phyloP scores from a whole-genome alignment of 2,329 filamentous ascomycete genomes.

The Teratosphaeria nubilosa region DNA sequence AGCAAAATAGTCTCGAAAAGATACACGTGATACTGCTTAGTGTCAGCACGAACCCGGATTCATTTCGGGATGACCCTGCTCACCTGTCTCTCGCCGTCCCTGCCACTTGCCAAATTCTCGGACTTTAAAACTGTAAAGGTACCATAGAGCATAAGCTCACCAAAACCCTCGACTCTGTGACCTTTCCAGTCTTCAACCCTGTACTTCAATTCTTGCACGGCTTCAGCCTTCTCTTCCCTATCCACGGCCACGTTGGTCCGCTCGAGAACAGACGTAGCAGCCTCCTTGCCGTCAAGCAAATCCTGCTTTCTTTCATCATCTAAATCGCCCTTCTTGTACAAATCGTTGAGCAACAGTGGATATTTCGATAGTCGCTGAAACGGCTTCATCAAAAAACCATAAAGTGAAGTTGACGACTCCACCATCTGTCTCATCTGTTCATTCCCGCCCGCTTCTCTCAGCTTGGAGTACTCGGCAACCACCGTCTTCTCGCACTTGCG shows the following conservation, averaged over 20 bases:
- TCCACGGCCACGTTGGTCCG: conserved; percentile 88
- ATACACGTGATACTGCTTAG: conserved; percentile 80
- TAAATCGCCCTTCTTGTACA: conserved; percentile 72
- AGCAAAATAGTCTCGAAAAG: conserved; percentile 91
- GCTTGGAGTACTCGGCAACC: conserved; percentile 76
- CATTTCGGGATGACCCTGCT: conserved; percentile 16
- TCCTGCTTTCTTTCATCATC: conserved; percentile 62
- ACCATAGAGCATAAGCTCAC: conserved; percentile 76
- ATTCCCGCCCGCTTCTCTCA: conserved; percentile 57
- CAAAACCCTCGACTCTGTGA: conserved; percentile 82
- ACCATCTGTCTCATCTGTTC: conserved; percentile 62
- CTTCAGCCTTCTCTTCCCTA: conserved; percentile 72
- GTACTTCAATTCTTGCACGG: conserved; percentile 66
- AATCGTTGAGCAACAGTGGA: conserved; percentile 76
- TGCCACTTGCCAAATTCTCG: conserved; percentile 38
- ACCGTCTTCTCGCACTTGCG: conserved; percentile 80
- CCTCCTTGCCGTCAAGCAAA: conserved; percentile 65
- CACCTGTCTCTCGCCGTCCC: conserved; percentile 85
- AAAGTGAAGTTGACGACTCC: conserved; percentile 74
- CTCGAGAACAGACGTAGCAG: conserved; percentile 69
- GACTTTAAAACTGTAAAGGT: conserved; percentile 80
- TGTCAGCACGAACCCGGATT: background rate
- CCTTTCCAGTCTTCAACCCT: conserved; percentile 97
- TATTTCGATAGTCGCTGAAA: conserved; percentile 96
- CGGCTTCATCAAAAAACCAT: conserved; percentile 88